These are phyloP conservation scores for Fraxinus xanthoxyloides DNA, from an alignment of 305 asterid species.

Conservation along the genomic window DNA sequence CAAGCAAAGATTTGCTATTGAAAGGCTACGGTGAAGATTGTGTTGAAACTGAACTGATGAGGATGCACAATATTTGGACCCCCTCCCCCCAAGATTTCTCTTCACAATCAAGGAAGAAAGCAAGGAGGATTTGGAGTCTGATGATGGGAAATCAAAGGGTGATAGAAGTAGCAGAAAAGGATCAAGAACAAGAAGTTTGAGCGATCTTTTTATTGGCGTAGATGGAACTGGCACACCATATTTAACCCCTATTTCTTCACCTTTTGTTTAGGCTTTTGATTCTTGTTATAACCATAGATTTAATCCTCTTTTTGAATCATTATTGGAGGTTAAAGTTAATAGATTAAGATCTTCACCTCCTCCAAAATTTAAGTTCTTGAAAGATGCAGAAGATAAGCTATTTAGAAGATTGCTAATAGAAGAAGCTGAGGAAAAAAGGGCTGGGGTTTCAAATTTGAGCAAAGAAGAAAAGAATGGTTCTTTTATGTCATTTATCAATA, in stretches of 20 bases:
- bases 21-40: conserved; percentile 58
- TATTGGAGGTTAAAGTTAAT: conserved; percentile 48
- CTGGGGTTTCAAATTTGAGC: no score
- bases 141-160: conserved; percentile 59
- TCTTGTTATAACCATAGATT: conserved; percentile 48
- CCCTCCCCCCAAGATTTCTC: conserved; percentile 84
- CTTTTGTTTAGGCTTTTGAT: conserved; percentile 45
- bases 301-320: conserved; percentile 70
- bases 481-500: no score
- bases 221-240: conserved; percentile 35
- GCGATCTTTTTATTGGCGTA: conserved; percentile 48
- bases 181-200: conserved; percentile 66
- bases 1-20: conserved; percentile 28
- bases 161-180: conserved; percentile 57
- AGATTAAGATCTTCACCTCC: conserved; percentile 82
- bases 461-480: no score
- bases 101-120: conserved; percentile 89
- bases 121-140: conserved; percentile 83
- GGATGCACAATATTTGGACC: conserved; percentile 70
- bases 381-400: conserved; percentile 94
- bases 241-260: conserved; percentile 63
- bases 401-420: no score
- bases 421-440: no score
- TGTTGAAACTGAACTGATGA: conserved; percentile 65
- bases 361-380: conserved; percentile 82